Percentiles rank a stretch among this genome's conserved stretches.
Evolutionary conservation across 140 eudicot genomes (phyloP).

Genomic region (Anethum foeniculum): DNA sequence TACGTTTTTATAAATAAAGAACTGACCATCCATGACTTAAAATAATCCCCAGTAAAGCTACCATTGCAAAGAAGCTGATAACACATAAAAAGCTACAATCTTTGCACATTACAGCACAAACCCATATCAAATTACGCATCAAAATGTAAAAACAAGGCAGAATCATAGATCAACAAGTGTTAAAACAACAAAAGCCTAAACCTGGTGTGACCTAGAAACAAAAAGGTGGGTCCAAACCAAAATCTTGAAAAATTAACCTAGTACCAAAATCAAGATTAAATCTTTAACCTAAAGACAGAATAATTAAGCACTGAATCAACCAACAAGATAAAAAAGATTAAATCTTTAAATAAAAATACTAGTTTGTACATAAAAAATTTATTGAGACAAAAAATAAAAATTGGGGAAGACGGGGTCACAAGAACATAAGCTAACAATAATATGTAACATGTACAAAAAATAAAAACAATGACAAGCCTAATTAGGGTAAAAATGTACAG

Average conservation of each 20-base stretch:
- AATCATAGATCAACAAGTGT: not conserved
- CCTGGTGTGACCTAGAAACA: constrained; percentile 38
- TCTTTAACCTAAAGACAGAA: constrained; percentile 12
- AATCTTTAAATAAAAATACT: constrained; percentile 9
- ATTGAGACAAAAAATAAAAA: constrained; percentile 13
- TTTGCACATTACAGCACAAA: not conserved
- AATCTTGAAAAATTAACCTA: constrained; percentile 29
- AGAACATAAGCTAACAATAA: constrained; percentile 27
- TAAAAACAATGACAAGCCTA: constrained; percentile 8
- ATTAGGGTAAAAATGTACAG: not conserved
- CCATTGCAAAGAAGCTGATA: not conserved
- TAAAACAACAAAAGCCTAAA: constrained; percentile 8
- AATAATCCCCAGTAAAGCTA: not conserved
- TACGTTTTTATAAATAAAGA: not conserved
- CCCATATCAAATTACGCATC: constrained; percentile 13
- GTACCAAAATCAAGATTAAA: constrained; percentile 21
- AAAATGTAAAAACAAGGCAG: constrained; percentile 4
- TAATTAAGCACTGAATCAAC: constrained; percentile 19
- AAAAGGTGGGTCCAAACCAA: constrained; percentile 50
- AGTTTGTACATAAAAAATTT: not conserved
- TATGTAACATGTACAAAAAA: constrained; percentile 19
- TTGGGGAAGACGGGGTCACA: constrained; percentile 35
- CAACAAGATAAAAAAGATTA: constrained; percentile 10
- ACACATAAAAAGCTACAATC: not conserved
- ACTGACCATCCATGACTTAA: not conserved